Evolutionary conservation across 2,329 filamentous ascomycete species (phyloP), one percentile per base, ranked within the genome.

Genomic region (Pseudogymnoascus sp.): DNA sequence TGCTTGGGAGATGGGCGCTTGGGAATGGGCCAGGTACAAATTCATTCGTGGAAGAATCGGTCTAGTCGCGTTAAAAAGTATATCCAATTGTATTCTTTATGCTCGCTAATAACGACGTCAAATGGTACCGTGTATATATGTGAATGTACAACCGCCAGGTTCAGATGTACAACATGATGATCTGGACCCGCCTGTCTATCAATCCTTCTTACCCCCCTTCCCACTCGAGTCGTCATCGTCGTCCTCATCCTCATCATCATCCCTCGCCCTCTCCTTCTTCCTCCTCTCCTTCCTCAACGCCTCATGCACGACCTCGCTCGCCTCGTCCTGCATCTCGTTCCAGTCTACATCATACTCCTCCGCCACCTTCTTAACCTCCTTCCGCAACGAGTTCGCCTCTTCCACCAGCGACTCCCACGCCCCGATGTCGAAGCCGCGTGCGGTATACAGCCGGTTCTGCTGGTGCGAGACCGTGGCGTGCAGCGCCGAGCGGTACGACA

Each of bases 321-420:
- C 86, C 61, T 93, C 84, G 68, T 96, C 90, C 66, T 78, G 79
- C 65, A 81, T 82, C 77, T 95, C 91, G 70, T 96, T 85, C 90
- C 91, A 96, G 61, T 93, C 90, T 6, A 93, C 90, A 69, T 96
- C 91, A 73, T 96, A 96, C 75, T 96, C 91, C 35, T 87, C 84
- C 0, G 93, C 91, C 7, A 96, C 84, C 14, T 82, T 81, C 75
- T 89, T 89, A 74, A 97, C 89, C 76, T 97, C 93, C 66, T 82
- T 83, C 5, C 92, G 78, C 66, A 96, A 75, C 2, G 82, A 77
- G 72, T 96, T 96, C 0, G 87, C 90, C 66, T 96, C 91, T 59
- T 92, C 86, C 2, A 96, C 84, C 33, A 96, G 72, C 3, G 81
- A 78, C 70, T 96, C 90, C 93, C 93, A 97, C 65, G 83, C 84